These are phyloP conservation scores for Panellus pusillus DNA, from an alignment of 768 basidiomycete genomes.

Conservation along the genomic window DNA sequence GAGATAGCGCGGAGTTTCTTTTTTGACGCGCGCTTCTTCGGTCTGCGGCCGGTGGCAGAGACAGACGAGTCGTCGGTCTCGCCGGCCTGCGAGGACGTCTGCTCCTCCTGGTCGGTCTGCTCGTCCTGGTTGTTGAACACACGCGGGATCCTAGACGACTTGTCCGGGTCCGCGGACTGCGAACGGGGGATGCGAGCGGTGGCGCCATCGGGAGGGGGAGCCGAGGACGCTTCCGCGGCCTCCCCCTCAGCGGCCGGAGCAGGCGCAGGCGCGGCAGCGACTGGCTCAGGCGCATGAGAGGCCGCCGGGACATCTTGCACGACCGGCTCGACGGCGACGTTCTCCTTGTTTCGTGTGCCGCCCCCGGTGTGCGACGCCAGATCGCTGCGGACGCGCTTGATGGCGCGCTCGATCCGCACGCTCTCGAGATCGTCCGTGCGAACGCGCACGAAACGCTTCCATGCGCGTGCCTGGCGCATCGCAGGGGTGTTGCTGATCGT, in stretches of 20 bases:
- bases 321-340: constrained; percentile 17
- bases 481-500: constrained; percentile 66
- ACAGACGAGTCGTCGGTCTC: constrained; percentile 65
- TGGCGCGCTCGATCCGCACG: constrained; percentile 80
- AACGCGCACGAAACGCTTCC: constrained; percentile 86
- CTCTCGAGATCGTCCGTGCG: constrained; percentile 88
- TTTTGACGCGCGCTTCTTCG: constrained; percentile 51
- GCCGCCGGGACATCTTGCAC: constrained; percentile 22
- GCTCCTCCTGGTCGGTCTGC: constrained; percentile 17
- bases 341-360: constrained; percentile 34
- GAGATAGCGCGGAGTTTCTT: constrained; percentile 25
- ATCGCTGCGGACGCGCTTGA: constrained; percentile 86
- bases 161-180: constrained; percentile 79
- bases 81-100: constrained; percentile 55
- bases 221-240: constrained; percentile 15
- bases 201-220: constrained; percentile 41
- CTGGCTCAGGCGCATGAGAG: constrained; percentile 6
- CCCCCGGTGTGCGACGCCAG: constrained; percentile 66
- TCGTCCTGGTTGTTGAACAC: constrained; percentile 42
- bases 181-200: constrained; percentile 65
- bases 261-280: constrained; percentile 38
- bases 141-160: constrained; percentile 56
- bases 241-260: constrained; percentile 27
- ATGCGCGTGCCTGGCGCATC: constrained; percentile 65
- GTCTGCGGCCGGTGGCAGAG: constrained; percentile 51